These are phyloP conservation scores for Salix suchowensis DNA, from an alignment of 345 rosid species.

Conservation along the genomic window DNA sequence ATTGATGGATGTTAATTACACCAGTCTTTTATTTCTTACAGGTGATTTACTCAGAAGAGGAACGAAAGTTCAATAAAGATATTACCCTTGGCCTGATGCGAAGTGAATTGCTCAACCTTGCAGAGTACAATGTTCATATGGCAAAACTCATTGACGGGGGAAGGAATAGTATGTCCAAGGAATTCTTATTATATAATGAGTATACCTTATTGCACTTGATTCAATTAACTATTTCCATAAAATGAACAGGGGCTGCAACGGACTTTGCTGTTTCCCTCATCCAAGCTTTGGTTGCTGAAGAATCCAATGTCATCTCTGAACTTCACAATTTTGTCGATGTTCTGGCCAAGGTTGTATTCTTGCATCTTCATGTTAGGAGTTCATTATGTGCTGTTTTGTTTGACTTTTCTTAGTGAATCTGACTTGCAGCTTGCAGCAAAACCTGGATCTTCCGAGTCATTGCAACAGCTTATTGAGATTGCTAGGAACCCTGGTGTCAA, in stretches of 20 bases:
- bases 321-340: constrained; percentile 92
- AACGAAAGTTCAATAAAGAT: constrained; percentile 86
- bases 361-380: constrained; percentile 3
- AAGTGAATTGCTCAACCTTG: constrained; percentile 81
- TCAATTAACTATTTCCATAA: constrained; percentile 5
- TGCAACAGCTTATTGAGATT: constrained; percentile 79
- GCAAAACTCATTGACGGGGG: constrained; percentile 96
- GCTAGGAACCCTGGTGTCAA: constrained; percentile 63
- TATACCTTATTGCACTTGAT: neutral
- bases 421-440: constrained; percentile 68
- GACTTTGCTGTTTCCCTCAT: constrained; percentile 82
- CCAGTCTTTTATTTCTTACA: constrained; percentile 12
- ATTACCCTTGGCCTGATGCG: constrained; percentile 78
- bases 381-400: neutral
- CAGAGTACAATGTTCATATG: constrained; percentile 91
- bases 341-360: constrained; percentile 60
- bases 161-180: constrained; percentile 64
- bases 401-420: constrained; percentile 13
- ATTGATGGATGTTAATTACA: neutral
- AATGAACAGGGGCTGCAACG: constrained; percentile 72
- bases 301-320: constrained; percentile 87
- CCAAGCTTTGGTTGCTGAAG: constrained; percentile 71
- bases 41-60: constrained; percentile 96
- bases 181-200: neutral
- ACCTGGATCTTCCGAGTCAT: constrained; percentile 72